phyloP scores from a whole-genome alignment of 1,139 yeast species.

The Candida buenavistaensis region DNA sequence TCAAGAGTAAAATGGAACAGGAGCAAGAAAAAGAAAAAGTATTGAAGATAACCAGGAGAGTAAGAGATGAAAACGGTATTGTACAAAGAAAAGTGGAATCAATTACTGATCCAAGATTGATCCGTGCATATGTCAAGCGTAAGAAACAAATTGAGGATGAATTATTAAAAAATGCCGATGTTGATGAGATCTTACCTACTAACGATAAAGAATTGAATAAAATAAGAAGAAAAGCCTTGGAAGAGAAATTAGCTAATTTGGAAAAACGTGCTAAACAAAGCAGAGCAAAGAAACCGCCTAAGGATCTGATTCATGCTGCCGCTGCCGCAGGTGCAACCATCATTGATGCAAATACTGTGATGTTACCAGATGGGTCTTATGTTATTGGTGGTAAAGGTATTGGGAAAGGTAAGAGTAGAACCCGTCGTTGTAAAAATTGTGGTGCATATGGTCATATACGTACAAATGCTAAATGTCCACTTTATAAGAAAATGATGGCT shows the following conservation, averaged over 20 bases:
- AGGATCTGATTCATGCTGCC: conserved; percentile 46
- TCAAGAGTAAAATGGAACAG: conserved; percentile 22
- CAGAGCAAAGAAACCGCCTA: conserved; percentile 39
- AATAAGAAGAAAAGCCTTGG: conserved; percentile 74
- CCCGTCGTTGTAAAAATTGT: conserved; percentile 89
- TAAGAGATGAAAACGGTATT: conserved; percentile 82
- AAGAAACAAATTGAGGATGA: conserved; percentile 78
- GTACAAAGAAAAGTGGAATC: conserved; percentile 80
- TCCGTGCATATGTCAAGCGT: conserved; percentile 79
- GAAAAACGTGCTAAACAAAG: conserved; percentile 60
- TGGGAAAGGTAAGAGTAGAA: conserved; percentile 76
- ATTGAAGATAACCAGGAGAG: conserved; percentile 76
- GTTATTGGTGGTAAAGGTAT: conserved; percentile 62
- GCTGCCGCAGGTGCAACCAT: conserved; percentile 41
- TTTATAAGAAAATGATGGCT: conserved; percentile 47
- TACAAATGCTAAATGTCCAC: conserved; percentile 89
- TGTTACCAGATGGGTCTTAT: conserved; percentile 47
- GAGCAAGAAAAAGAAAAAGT: conserved; percentile 25
- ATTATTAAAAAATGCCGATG: conserved; percentile 53
- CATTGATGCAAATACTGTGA: conserved; percentile 45
- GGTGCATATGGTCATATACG: conserved; percentile 95
- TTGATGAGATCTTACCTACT: conserved; percentile 73
- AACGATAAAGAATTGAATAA: conserved; percentile 84
- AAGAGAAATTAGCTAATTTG: conserved; percentile 81
- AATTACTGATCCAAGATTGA: conserved; percentile 81